Evolutionary conservation across 2,329 filamentous ascomycete genomes (phyloP).

Genomic region (Orbilia blumenaviensis): DNA sequence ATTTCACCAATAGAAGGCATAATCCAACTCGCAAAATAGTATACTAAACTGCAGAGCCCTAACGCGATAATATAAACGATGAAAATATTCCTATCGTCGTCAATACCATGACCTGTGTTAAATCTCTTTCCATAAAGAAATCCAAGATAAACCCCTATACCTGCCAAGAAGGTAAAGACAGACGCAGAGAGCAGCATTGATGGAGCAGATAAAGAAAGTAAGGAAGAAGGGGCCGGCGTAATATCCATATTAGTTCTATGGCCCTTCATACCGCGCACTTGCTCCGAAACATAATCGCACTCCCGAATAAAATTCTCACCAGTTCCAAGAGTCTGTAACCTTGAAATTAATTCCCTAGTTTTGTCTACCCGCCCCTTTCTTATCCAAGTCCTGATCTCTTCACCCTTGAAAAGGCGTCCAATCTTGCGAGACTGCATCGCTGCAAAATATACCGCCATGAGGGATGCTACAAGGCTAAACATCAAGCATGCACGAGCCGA

Average conservation of each 20-base stretch:
- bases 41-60: background rate
- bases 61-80: background rate
- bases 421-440: background rate
- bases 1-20: no score
- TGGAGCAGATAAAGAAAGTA: background rate
- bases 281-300: no score
- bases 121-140: background rate
- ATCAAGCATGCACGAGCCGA: background rate
- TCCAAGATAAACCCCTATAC: background rate
- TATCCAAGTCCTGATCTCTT: background rate
- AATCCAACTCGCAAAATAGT: background rate
- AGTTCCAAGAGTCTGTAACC: background rate
- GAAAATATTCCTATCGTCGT: background rate
- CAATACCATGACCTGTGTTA: background rate
- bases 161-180: background rate
- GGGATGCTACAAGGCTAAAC: conserved; percentile 8
- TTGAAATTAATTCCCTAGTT: background rate
- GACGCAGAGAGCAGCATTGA: conserved; percentile 6
- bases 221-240: background rate
- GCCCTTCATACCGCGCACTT: no score
- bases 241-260: background rate
- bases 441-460: conserved; percentile 10
- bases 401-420: background rate
- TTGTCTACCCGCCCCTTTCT: background rate
- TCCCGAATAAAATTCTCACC: background rate